Base-by-base conservation (phyloP, 345 rosid genomes). In the Gossypium turneri region DNA sequence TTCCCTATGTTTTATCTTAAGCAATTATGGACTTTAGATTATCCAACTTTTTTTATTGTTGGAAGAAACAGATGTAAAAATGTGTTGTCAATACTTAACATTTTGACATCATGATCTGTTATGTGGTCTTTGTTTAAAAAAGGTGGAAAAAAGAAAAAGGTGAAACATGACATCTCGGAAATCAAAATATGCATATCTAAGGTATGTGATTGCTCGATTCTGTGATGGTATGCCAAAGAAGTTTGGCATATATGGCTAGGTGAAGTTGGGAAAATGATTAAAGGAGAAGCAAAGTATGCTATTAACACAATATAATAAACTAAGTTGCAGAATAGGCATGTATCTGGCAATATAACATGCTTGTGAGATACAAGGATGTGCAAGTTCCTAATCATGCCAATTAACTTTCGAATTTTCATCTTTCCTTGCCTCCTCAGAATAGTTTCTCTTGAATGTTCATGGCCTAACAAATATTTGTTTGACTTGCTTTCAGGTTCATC, bases 401-500 rank as follows among this genome's bases (percentile, higher is more conserved):
- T 48, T 68, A 9, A 68, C 58, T 25, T 24, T 13, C 6, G 4
- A 24, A 48, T 48, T 51, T 4, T 50, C 4, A 27, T 50, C 38
- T 3, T 50, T 51, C 68, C 41, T 34, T 3, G 29, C 16, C 29
- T 8, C 13, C 9, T 8, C 22, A 34, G 20, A 17, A 22, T 41
- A 64, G 25, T 50, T 68, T 78, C 64, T 47, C 62, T 66, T 24
- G 16, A 22, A 11, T 24, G 34, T 79, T 66, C n/a, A 34, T 34
- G 41, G 41, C 41, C 41, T 34, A 34, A 34, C 7, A 34, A 34
- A 56, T 67, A 20, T 67, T 3, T 63, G 25, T 63, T 52, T 63
- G 66, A 63, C 57, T 73, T 76, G 72, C 66, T 87, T 79, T 82
- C 79, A 95, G 98, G 99, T 95, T 78, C 99, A 95, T 88, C 99